Evolutionary conservation across 768 basidiomycete genomes (phyloP).

Genomic region (Erythrobasidium yunnanense): DNA sequence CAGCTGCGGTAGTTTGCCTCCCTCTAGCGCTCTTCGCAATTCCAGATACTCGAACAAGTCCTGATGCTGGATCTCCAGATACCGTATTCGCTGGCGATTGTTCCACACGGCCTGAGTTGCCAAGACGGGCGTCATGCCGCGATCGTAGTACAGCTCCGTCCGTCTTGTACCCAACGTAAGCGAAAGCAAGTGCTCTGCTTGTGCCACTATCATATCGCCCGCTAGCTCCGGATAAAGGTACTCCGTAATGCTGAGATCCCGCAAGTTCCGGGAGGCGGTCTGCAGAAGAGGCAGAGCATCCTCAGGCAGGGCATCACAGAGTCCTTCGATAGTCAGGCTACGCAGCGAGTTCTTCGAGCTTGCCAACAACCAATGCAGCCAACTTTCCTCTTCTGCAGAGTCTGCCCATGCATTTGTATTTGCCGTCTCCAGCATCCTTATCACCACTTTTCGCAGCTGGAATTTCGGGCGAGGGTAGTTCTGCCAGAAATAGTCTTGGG

Average conservation of each 20-base stretch:
- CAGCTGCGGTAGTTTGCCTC: neutral
- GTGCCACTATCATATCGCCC: neutral
- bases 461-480: conserved; percentile 3
- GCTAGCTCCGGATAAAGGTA: neutral
- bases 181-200: neutral
- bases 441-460: neutral
- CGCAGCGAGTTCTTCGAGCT: neutral
- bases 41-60: neutral
- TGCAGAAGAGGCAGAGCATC: neutral
- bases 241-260: neutral
- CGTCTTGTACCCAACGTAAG: neutral
- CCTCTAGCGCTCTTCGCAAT: neutral
- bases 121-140: neutral
- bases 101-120: neutral
- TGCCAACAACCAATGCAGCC: neutral
- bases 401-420: neutral
- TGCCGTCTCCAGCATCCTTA: neutral
- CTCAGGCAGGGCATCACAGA: neutral
- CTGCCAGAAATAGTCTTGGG: neutral
- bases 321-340: neutral
- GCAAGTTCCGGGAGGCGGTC: neutral
- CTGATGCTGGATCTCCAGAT: conserved; percentile 5
- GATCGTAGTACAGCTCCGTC: neutral
- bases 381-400: neutral
- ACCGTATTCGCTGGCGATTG: conserved; percentile 6